Evolutionary conservation across 2,329 filamentous ascomycete genomes (phyloP), one percentile per base, ranked within the genome.

Genomic region (Ophioceras dolichostomum): DNA sequence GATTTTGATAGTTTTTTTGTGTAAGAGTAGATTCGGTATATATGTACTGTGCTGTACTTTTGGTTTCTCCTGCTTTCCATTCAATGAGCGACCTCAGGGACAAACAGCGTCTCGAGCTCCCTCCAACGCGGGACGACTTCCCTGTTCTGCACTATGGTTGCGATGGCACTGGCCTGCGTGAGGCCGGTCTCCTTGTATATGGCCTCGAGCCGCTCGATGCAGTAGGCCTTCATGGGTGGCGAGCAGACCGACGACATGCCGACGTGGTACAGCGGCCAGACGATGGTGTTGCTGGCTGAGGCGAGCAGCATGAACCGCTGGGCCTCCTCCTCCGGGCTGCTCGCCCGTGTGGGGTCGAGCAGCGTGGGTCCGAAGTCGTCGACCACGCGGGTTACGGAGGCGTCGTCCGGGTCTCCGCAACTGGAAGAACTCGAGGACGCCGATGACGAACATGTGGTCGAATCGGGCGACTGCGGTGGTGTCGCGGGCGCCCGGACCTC

Each of bases 201-300:
- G 9, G 60, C 60, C 32, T 57, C 49, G 28, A 70, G 51, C n/a
- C 65, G 54, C 14, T 60, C 58, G 12, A 68, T 49, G 2, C 64
- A 60, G 32, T 68, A 70, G 3, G 54, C 49, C 34, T 59, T 61
- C 45, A 60, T 60, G 34, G 59, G 52, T 3, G 48, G 43, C 1
- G 58, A 56, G 41, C 64, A 68, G 3, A 58, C 60, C 1, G 64
- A 63, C 16, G 64, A 67, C 48, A 66, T 60, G 37, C 66, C 67
- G 7, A 65, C 57, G 10, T 63, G 58, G 39, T 67, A 70, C 4
- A 70, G 54, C 4, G 67, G 67, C 65, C 65, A 69, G 28, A 70
- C 59, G 8, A 68, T 57, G 13, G 62, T 62, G 43, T 67, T 65
- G 18, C 64, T 65, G 1, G 64, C 59, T 8, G 64, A 65, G 1